These are phyloP conservation scores for Lepidium sativum DNA, from an alignment of 345 rosid genomes.

Conservation along the genomic window DNA sequence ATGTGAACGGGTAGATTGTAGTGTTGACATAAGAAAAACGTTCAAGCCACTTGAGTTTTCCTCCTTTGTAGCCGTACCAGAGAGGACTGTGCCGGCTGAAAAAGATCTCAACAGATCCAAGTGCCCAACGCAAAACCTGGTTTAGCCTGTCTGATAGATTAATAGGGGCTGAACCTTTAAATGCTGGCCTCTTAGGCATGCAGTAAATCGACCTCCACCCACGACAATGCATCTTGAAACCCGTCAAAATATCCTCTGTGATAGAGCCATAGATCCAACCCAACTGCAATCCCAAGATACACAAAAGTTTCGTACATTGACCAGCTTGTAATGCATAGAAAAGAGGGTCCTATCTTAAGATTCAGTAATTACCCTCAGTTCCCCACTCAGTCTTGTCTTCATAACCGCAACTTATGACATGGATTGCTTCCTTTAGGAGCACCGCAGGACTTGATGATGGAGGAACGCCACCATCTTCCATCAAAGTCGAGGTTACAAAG, in stretches of 20 bases:
- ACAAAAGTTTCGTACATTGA: not conserved
- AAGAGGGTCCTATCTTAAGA: not conserved
- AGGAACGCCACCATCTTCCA: constrained; percentile 96
- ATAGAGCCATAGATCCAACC: constrained; percentile 99
- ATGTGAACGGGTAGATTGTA: constrained; percentile 92
- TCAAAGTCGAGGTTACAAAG: constrained; percentile 83
- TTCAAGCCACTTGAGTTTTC: constrained; percentile 92
- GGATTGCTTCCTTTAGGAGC: constrained; percentile 94
- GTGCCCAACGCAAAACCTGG: constrained; percentile 98
- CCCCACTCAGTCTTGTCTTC: constrained; percentile 99
- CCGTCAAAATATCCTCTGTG: constrained; percentile 93
- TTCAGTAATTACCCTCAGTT: constrained; percentile 58
- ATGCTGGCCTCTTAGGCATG: constrained; percentile 87
- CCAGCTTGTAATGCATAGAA: not conserved
- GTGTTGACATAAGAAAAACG: constrained; percentile 86
- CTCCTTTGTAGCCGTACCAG: constrained; percentile 86
- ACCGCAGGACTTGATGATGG: constrained; percentile 97
- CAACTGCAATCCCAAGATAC: constrained; percentile 43
- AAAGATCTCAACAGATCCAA: constrained; percentile 97
- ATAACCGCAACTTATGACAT: constrained; percentile 93
- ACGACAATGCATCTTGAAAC: constrained; percentile 98
- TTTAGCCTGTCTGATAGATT: constrained; percentile 90
- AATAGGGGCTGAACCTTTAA: constrained; percentile 97
- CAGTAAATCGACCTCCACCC: constrained; percentile 99
- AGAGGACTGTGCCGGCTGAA: constrained; percentile 89